Base-by-base conservation (phyloP, 2,329 filamentous ascomycete genomes). In the Paracoccidioides brasiliensis region DNA sequence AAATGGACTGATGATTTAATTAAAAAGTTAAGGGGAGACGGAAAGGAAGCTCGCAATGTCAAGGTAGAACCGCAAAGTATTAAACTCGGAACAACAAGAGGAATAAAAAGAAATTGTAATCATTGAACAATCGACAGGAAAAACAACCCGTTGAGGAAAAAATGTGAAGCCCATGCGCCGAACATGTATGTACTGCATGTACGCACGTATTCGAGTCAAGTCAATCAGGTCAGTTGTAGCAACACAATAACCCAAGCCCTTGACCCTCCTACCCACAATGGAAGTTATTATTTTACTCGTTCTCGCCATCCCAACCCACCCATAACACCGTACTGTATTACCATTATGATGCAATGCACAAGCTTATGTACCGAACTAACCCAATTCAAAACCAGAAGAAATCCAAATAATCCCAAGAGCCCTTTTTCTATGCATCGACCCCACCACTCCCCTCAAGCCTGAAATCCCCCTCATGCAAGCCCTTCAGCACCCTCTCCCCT, bases 401-500 rank as follows among this genome's bases (percentile, higher is more conserved):
- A 45, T 12, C 28, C 30, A 32, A 45, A 14, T 5, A 14, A 30
- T 67, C 35, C 69, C 69, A 53, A 65, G 61, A 22, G 60, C 63
- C 22, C 32, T 35, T 46, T n/a, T 32, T 33, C 40, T 42, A 42
- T 42, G 40, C 45, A 37, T n/a, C 6, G n/a, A 30, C 22, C 41
- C 40, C 63, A 57, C 55, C 66, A 3, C 7, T 70, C 59, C 74
- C 71, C 33, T 75, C 72, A 54, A 84, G 64, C 38, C 70, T 63
- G 58, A 73, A 83, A 12, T 78, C 64, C 38, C 74, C 77, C 46
- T 72, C 69, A 55, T 80, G 78, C 59, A 86, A 63, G 1, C 77
- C 77, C 56, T 78, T 71, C 54, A 87, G 68, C 3, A 72, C 80
- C 64, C 72, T 72, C 58, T 75, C 73, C n/a, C 84, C 84, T 51